Base-by-base conservation (phyloP, 75 land plant species). In the Cryptomeria japonica region DNA sequence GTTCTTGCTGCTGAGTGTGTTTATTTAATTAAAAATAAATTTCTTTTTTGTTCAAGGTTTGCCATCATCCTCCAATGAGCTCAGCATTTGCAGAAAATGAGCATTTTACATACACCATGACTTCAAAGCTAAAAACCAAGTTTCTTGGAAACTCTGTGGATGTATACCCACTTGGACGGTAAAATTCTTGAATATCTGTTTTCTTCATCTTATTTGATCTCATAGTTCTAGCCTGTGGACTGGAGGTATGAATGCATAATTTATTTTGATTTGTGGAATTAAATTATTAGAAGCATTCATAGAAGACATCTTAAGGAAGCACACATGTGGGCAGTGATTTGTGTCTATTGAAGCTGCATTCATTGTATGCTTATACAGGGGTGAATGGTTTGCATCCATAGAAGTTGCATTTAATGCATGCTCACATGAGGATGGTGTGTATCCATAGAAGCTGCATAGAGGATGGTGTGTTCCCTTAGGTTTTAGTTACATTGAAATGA, bases 51-150 rank as follows among this genome's bases (percentile, higher is more conserved):
- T 49, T 2, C 61, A 89, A 98, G 99, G 99, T 98, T 0, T 95
- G 99, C 87, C 99, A 98, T 93, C 99, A 97, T 91, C 99, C 99
- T 73, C 99, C 99, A 87, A 98, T 96, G 98, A 92, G 99, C 87
- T 94, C 96, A 79, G 99, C 94, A 7, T 99, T 96, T 94, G 99
- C 99, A 61, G 99, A 98, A 90, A 98, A 97, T 89, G 97, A 95
- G 61, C 99, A 98, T 86, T 98, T 98, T 87, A 91, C 93, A 18
- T 98, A 98, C 90, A 96, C 96, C 88, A 90, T 98, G 36, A 96
- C 99, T 14, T 98, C 99, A 58, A 98, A 98, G 91, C 83, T 98
- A 55, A 98, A 95, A 88, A 98, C 99, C 46, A 98, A 97, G 88
- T 97, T 96, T 87, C 90, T 98, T 18, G 99, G 99, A 31, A 98